Conservation (phyloP, 169 alveolate species). For the Eimeria tenella region DNA sequence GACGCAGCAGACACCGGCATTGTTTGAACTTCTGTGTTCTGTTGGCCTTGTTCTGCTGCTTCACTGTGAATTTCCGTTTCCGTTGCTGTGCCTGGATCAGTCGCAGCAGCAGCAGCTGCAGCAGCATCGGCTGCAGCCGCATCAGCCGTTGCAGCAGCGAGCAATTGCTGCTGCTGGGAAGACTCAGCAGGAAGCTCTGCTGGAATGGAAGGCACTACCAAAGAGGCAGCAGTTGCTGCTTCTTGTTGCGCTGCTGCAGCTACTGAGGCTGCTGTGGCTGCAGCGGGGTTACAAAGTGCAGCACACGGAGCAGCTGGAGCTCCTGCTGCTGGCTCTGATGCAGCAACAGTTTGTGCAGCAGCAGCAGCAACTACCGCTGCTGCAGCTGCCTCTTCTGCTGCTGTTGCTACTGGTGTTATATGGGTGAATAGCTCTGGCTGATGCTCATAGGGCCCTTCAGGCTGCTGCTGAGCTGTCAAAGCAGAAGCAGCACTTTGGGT, state of each 20-base stretch:
- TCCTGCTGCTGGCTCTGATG: not conserved
- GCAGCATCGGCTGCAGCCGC: conserved; percentile 5
- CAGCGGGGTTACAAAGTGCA: not conserved
- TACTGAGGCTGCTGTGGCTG: not conserved
- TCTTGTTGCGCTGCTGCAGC: not conserved
- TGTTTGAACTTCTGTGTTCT: not conserved
- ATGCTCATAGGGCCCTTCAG: not conserved
- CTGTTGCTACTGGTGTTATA: not conserved
- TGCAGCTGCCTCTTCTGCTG: not conserved
- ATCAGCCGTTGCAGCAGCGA: not conserved
- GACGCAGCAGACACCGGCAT: not conserved
- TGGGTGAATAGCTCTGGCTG: not conserved
- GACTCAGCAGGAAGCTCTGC: not conserved
- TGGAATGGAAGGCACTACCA: not conserved
- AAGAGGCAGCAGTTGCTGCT: not conserved
- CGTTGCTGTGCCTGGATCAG: not conserved
- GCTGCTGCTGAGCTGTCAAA: conserved; percentile 2
- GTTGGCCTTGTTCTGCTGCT: not conserved
- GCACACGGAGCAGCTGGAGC: not conserved
- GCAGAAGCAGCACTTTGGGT: conserved; percentile 9
- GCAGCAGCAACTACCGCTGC: not conserved
- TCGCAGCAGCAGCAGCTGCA: not conserved
- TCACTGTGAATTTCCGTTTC: not conserved
- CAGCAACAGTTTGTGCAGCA: not conserved
- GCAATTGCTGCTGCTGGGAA: conserved; percentile 20